Evolutionary conservation across 139 green algal genomes (phyloP).

Genomic region (Chlorella sp.): DNA sequence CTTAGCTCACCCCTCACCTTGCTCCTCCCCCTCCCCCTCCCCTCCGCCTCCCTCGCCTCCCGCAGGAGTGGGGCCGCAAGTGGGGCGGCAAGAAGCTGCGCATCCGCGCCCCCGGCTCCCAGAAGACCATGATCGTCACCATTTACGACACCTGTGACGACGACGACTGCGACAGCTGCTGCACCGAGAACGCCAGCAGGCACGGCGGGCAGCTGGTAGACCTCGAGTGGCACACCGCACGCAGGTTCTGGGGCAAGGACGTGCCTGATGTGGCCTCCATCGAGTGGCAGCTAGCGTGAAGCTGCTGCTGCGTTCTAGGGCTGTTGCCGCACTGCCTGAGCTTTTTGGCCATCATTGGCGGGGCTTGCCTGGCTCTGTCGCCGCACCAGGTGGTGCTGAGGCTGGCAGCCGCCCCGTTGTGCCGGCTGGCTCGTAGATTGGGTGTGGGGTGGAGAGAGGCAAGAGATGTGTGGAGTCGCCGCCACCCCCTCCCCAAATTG

Average conservation of each 20-base stretch:
- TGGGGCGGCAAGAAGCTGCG: conserved; percentile 1
- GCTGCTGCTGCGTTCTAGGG: not conserved
- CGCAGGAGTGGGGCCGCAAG: conserved; percentile 4
- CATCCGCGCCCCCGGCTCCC: not conserved
- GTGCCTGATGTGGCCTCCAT: not conserved
- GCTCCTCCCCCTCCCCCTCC: not conserved
- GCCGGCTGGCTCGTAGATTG: too few relatives aligned
- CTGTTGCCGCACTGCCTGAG: too few relatives aligned
- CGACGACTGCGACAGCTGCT: conserved; percentile 7
- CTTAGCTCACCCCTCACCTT: not conserved
- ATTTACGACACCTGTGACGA: conserved; percentile 11
- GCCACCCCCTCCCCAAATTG: too few relatives aligned
- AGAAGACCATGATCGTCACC: not conserved
- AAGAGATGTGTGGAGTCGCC: too few relatives aligned
- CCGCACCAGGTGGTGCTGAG: too few relatives aligned
- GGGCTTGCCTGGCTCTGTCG: too few relatives aligned
- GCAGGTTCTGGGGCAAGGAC: conserved; percentile 2
- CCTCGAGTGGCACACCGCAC: not conserved
- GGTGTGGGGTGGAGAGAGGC: too few relatives aligned
- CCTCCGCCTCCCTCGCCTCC: not conserved
- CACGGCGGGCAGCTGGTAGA: not conserved
- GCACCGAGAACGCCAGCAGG: conserved; percentile 3
- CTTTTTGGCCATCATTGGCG: too few relatives aligned
- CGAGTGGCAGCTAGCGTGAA: not conserved
- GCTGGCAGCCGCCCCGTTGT: too few relatives aligned